Percentiles rank a stretch among this genome's conserved stretches.
Conservation (phyloP, 2,329 filamentous ascomycete species). For the Fusarium sp. region DNA sequence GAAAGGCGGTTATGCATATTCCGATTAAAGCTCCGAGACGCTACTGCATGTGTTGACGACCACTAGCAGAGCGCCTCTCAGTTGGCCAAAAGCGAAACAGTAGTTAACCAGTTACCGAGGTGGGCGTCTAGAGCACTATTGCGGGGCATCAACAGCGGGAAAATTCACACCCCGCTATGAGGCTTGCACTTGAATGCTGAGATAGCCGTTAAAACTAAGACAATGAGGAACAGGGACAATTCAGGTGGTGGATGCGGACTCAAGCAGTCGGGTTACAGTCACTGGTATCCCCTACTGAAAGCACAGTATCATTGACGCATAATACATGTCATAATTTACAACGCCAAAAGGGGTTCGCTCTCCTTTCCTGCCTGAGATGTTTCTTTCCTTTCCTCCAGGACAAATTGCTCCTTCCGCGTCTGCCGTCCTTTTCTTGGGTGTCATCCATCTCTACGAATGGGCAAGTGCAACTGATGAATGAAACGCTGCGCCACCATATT, state of each 20-base stretch:
- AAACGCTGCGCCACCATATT: conserved; percentile 44
- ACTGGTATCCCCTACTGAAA: background rate
- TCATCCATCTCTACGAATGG: conserved; percentile 28
- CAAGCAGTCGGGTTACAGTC: background rate
- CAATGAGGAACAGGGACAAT: background rate
- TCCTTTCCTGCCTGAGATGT: conserved; percentile 7
- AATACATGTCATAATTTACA: conserved; percentile 6
- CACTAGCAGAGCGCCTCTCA: conserved; percentile 22
- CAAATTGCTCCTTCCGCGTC: conserved; percentile 13
- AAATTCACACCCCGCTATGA: conserved; percentile 1
- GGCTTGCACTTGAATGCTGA: conserved; percentile 10
- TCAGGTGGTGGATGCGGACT: conserved; percentile 2
- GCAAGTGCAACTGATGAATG: conserved; percentile 33
- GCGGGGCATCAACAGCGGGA: conserved; percentile 10
- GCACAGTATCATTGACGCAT: background rate
- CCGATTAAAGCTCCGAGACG: conserved; percentile 15
- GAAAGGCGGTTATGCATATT: conserved; percentile 27
- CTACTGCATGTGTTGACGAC: conserved; percentile 31
- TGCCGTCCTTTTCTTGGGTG: conserved; percentile 24
- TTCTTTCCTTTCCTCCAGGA: conserved; percentile 13
- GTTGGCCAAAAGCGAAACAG: conserved; percentile 10
- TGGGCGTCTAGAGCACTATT: conserved; percentile 18
- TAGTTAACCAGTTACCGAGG: background rate
- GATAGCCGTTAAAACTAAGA: conserved; percentile 10
- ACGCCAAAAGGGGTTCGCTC: conserved; percentile 2